Conservation (phyloP, 1,284 basidiomycete species). For the Ceratobasidium sp. region DNA sequence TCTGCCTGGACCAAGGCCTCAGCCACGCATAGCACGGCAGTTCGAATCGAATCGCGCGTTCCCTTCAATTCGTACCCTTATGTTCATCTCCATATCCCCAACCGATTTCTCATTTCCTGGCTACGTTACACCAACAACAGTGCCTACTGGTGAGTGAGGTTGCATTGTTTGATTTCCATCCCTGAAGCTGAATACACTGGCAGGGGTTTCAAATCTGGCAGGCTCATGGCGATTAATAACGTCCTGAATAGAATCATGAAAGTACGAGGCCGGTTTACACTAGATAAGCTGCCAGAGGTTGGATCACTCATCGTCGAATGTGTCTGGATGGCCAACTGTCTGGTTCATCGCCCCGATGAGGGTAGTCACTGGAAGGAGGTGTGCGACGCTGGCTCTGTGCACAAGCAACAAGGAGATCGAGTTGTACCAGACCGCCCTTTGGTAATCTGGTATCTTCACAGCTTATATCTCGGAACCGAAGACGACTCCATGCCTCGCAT, state of each 20-base stretch:
- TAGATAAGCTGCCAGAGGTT: neutral
- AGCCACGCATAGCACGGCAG: neutral
- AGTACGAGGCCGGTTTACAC: neutral
- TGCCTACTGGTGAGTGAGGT: neutral
- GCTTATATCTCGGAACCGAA: neutral
- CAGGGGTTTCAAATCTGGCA: neutral
- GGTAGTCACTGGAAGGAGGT: neutral
- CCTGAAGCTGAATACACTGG: neutral
- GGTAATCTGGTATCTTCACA: neutral
- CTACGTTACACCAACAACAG: neutral
- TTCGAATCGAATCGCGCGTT: slow-evolving; percentile 3
- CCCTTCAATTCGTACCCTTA: neutral
- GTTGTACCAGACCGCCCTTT: neutral
- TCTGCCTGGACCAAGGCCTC: neutral
- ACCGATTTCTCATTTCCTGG: neutral
- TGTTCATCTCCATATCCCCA: neutral
- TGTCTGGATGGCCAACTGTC: slow-evolving; percentile 2
- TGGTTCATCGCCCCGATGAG: slow-evolving; percentile 17
- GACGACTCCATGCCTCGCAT: neutral
- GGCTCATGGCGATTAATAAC: neutral
- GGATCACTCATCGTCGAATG: neutral
- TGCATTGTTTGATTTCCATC: neutral
- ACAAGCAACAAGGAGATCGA: neutral
- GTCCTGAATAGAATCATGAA: neutral
- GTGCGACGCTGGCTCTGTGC: slow-evolving; percentile 1